Evolutionary conservation across 2,329 filamentous ascomycete species (phyloP).

Genomic region (Talaromyces piceae): DNA sequence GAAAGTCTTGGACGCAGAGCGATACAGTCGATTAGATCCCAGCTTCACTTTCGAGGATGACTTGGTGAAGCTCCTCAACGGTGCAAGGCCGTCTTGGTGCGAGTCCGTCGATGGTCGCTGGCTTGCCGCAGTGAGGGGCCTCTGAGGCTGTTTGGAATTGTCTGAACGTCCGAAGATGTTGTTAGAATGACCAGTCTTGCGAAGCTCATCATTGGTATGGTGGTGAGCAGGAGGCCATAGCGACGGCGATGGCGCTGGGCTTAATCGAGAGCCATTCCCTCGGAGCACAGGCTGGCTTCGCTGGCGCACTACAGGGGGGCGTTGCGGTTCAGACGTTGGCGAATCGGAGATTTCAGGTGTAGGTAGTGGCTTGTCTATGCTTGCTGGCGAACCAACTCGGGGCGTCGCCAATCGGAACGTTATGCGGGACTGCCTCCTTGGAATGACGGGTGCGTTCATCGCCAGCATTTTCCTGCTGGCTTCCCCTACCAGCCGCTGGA

Average conservation of each 20-base stretch:
- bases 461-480: constrained; percentile 64
- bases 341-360: constrained; percentile 14
- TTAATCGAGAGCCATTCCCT: neutral
- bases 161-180: neutral
- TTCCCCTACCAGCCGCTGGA: constrained; percentile 75
- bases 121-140: neutral
- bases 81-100: neutral
- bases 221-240: neutral
- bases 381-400: neutral
- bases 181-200: neutral
- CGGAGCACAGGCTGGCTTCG: neutral
- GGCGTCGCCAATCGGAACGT: constrained; percentile 14
- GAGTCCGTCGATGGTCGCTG: neutral
- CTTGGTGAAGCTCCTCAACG: constrained; percentile 3
- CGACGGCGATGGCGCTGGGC: neutral
- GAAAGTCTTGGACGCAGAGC: constrained; percentile 8
- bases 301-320: neutral
- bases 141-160: neutral
- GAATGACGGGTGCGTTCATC: constrained; percentile 8
- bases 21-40: constrained; percentile 2
- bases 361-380: constrained; percentile 25
- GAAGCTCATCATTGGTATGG: neutral
- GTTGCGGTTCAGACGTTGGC: constrained; percentile 5
- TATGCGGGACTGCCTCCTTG: constrained; percentile 9
- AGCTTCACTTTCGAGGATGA: neutral